These are phyloP conservation scores for Vigna mungo DNA, from an alignment of 306 rosid species.

Conservation along the genomic window DNA sequence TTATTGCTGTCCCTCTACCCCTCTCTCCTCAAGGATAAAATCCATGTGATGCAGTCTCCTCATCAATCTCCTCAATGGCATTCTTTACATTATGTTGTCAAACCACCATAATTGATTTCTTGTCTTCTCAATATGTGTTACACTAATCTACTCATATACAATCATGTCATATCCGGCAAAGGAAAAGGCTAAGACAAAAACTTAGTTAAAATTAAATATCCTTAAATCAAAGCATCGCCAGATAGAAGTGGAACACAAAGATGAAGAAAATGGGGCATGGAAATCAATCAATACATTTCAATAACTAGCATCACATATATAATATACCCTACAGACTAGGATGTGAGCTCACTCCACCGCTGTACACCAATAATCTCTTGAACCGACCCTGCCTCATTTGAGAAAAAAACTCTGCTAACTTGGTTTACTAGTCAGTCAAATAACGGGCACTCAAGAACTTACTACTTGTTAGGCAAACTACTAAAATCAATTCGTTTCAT, in stretches of 20 bases:
- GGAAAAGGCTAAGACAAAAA: neutral
- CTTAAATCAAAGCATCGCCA: neutral
- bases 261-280: conserved; percentile 10
- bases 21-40: neutral
- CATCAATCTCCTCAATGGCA: neutral
- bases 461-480: neutral
- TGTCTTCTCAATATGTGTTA: neutral
- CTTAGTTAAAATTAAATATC: neutral
- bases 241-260: neutral
- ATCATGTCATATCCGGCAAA: neutral
- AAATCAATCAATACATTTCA: no score
- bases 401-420: neutral
- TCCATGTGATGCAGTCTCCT: neutral
- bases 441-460: neutral
- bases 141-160: neutral
- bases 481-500: neutral
- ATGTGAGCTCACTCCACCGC: neutral
- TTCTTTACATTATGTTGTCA: neutral
- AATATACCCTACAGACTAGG: neutral
- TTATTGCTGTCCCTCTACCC: neutral
- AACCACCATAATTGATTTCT: neutral
- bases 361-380: neutral
- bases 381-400: neutral
- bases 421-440: conserved; percentile 18
- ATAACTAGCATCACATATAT: neutral